Percentiles rank a stretch among this genome's conserved stretches.
These are phyloP conservation scores for Phoma sp. DNA, from an alignment of 2,329 filamentous ascomycete genomes.

Conservation along the genomic window DNA sequence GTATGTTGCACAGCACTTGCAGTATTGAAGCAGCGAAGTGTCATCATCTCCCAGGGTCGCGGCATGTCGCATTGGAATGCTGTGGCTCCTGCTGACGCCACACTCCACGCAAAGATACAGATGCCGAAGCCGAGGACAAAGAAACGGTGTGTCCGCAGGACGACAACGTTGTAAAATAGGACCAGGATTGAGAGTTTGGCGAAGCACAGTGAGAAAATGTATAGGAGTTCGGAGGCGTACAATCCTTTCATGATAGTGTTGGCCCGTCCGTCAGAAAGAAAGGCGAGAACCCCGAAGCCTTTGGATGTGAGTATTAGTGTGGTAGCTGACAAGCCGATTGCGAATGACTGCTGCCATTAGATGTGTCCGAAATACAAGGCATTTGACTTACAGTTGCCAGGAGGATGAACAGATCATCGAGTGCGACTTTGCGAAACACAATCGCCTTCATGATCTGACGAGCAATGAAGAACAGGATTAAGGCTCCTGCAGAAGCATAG, in stretches of 20 bases:
- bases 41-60: conserved; percentile 37
- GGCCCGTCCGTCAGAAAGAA: conserved; percentile 25
- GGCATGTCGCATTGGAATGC: conserved; percentile 43
- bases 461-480: conserved; percentile 31
- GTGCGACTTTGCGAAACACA: conserved; percentile 28
- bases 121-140: conserved; percentile 26
- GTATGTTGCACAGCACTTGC: conserved; percentile 22
- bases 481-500: conserved; percentile 33
- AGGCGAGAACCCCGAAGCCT: conserved; percentile 27
- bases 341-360: conserved; percentile 32
- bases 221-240: conserved; percentile 44
- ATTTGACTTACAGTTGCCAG: conserved; percentile 34
- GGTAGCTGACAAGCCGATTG: conserved; percentile 35
- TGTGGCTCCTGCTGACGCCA: conserved; percentile 30
- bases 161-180: conserved; percentile 34
- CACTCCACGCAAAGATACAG: conserved; percentile 36
- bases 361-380: too few species aligned
- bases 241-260: conserved; percentile 37
- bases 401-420: conserved; percentile 42
- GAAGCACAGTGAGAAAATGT: conserved; percentile 37
- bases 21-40: conserved; percentile 35
- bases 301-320: conserved; percentile 32
- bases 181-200: conserved; percentile 40
- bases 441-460: conserved; percentile 36
- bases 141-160: conserved; percentile 27